phyloP scores from a whole-genome alignment of 331 rosid species.

The Quercus phellos region DNA sequence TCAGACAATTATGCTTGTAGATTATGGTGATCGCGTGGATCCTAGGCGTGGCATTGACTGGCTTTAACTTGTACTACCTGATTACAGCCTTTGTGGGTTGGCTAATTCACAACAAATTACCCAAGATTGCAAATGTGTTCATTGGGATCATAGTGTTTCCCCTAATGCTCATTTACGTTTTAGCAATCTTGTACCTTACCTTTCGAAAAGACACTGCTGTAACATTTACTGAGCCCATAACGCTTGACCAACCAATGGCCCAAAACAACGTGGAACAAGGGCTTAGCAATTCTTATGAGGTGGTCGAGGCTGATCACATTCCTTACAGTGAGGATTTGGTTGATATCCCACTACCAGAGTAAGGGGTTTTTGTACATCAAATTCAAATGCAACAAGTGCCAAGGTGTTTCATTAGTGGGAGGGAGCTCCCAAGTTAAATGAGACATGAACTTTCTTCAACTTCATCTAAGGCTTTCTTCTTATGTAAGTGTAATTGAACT shows the following conservation, averaged over 20 bases:
- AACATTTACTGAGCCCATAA: constrained; percentile 45
- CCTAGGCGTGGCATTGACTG: constrained; percentile 56
- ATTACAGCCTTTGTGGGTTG: constrained; percentile 63
- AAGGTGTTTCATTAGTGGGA: too few species aligned
- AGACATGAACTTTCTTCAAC: too few species aligned
- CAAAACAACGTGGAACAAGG: constrained; percentile 59
- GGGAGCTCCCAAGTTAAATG: too few species aligned
- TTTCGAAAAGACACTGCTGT: constrained; percentile 61
- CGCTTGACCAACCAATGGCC: constrained; percentile 27
- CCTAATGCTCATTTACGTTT: constrained; percentile 53
- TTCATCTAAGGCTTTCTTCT: too few species aligned
- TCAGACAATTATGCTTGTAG: constrained; percentile 21
- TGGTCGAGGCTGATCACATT: constrained; percentile 16
- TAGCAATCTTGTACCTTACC: constrained; percentile 52
- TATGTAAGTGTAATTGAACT: too few species aligned
- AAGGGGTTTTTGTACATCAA: background rate
- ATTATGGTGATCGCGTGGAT: constrained; percentile 66
- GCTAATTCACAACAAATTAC: constrained; percentile 59
- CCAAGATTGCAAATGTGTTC: constrained; percentile 57
- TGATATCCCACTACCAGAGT: constrained; percentile 42
- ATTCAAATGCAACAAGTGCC: too few species aligned
- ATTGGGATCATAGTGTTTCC: constrained; percentile 79
- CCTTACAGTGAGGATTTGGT: constrained; percentile 70
- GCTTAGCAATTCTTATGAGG: constrained; percentile 13
- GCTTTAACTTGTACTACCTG: constrained; percentile 77